phyloP scores from a whole-genome alignment of 148 eudicot genomes.

The Agrostemma githago region DNA sequence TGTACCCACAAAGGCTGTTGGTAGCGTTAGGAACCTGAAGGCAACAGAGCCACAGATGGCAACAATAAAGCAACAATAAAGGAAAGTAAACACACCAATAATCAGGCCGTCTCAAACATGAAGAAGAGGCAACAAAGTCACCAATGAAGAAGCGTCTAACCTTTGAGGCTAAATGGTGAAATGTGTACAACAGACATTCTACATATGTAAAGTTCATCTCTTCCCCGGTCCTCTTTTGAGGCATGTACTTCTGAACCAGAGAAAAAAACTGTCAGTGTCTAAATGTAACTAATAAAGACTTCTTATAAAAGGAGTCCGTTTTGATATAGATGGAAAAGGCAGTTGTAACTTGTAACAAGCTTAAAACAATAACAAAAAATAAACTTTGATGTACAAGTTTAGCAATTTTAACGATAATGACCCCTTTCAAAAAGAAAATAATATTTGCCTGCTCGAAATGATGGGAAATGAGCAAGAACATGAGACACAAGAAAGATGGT shows the following conservation, averaged over 20 bases:
- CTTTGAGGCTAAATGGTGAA: slow-evolving; percentile 89
- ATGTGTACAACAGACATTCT: slow-evolving; percentile 78
- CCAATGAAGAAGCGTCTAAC: slow-evolving; percentile 30
- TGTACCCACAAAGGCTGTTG: slow-evolving; percentile 87
- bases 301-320: background rate
- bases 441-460: background rate
- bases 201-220: slow-evolving; percentile 82
- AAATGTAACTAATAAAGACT: no score
- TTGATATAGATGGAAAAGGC: background rate
- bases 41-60: slow-evolving; percentile 13
- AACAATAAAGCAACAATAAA: no score
- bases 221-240: slow-evolving; percentile 69
- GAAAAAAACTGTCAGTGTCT: background rate
- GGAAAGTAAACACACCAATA: background rate
- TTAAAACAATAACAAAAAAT: background rate
- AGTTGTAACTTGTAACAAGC: background rate
- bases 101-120: background rate
- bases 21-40: slow-evolving; percentile 83
- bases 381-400: background rate
- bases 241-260: slow-evolving; percentile 70
- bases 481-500: no score
- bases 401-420: background rate
- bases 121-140: background rate
- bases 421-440: background rate
- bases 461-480: background rate